Base-by-base conservation (phyloP, 2,329 filamentous ascomycete species). In the Simplicillium aogashimaense region DNA sequence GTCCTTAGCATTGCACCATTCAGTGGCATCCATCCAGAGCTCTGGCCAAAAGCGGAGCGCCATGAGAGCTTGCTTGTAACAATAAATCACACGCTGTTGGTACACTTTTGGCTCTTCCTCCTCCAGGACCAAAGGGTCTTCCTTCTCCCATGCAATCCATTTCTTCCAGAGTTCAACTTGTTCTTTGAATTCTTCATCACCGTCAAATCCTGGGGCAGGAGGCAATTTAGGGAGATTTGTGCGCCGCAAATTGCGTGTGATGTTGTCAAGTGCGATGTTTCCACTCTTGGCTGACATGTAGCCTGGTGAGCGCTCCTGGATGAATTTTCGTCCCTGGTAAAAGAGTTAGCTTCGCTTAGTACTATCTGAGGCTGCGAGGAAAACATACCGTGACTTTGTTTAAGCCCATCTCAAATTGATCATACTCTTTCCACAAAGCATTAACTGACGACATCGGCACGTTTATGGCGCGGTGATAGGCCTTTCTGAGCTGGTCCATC, bases 201-300 rank as follows among this genome's bases (percentile, higher is more conserved):
- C 92, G 39, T 92, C 84, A 53, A 88, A 95, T 1, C 89, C 90
- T 35, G 79, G 78, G 5, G 83, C 79, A 7, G 92, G 90, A 2
- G 90, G 87, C 2, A 98, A 66, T 9, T 78, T 76, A 3, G 94
- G 87, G 1, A 95, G 65, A 4, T 85, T 89, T 3, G 78, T 85
- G 35, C 89, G 80, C 46, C 78, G 74, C 33, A 98, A 65, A 8
- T 81, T 80, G 31, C 81, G 76, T 1, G 84, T 88, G 40, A 94
- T 81, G 54, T 94, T 94, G 41, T 95, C 86, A n/a, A 97, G 67
- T 30, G 88, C 85, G 33, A 86, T 90, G 55, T 87, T 87, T 33
- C 88, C 88, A 49, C 84, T 89, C 58, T 94, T 83, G 39, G 94
- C 92, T 13, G 89, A 94, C 88, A 98, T 95, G 60, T 97, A 98